These are phyloP conservation scores for Colletotrichum truncatum DNA, from an alignment of 2,329 filamentous ascomycete genomes.

Conservation along the genomic window DNA sequence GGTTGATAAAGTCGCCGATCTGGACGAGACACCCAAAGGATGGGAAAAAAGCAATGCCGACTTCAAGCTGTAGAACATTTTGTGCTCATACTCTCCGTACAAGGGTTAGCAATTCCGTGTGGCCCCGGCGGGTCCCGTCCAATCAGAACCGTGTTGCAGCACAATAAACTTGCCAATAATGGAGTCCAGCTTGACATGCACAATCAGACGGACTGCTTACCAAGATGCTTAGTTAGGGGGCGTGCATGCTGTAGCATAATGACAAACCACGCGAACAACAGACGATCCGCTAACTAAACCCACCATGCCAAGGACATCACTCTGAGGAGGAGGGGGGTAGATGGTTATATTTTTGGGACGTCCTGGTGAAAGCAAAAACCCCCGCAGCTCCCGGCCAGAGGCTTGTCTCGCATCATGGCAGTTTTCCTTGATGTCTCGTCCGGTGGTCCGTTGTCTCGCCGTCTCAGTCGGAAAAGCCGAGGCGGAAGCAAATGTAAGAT, in stretches of 20 bases:
- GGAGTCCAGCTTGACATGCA: not conserved
- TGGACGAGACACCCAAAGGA: conserved; percentile 64
- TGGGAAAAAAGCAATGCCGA: conserved; percentile 78
- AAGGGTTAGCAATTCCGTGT: not conserved
- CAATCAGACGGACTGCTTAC: conserved; percentile 19
- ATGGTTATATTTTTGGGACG: not conserved
- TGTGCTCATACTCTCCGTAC: too few species aligned
- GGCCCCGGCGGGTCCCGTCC: not conserved
- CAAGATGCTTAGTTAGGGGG: conserved; percentile 28
- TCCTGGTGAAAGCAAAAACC: not conserved
- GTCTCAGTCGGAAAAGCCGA: not conserved
- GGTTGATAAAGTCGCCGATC: conserved; percentile 73
- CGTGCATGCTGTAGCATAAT: conserved; percentile 25
- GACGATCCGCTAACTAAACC: conserved; percentile 10
- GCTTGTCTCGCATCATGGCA: not conserved
- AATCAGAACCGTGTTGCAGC: not conserved
- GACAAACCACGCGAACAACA: conserved; percentile 29
- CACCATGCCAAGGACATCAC: not conserved
- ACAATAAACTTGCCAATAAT: conserved; percentile 18
- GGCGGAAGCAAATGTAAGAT: not conserved
- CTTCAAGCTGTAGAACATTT: conserved; percentile 82
- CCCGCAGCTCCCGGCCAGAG: not conserved
- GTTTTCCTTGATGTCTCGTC: not conserved
- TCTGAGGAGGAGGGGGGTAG: not conserved
- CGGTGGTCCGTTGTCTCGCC: not conserved